These are phyloP conservation scores for Penicillium maclennaniae DNA, from an alignment of 495 filamentous ascomycete genomes.

Conservation along the genomic window DNA sequence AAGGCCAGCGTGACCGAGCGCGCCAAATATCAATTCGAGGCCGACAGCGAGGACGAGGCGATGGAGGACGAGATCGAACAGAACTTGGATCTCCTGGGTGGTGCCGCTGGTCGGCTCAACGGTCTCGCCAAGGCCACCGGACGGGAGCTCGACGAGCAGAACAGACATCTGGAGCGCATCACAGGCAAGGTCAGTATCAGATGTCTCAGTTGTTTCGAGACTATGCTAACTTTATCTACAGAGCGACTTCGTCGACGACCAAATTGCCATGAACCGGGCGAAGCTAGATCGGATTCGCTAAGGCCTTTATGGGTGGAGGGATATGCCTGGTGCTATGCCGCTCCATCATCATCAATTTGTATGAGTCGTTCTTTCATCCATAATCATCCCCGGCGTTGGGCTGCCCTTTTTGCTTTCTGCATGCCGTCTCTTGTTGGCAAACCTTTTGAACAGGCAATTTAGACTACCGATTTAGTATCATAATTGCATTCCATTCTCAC, in stretches of 20 bases:
- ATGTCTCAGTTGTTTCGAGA: neutral
- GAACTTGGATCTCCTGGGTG: conserved; percentile 57
- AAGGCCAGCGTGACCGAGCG: conserved; percentile 61
- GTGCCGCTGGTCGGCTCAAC: conserved; percentile 61
- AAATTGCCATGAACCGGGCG: conserved; percentile 64
- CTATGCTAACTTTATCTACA: conserved; percentile 32
- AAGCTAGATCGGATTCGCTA: conserved; percentile 60
- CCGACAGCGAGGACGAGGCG: conserved; percentile 69
- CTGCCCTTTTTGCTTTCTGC: conserved; percentile 6
- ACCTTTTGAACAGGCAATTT: conserved; percentile 13
- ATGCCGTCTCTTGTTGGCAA: neutral
- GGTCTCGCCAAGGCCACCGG: conserved; percentile 65
- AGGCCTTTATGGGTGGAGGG: conserved; percentile 9
- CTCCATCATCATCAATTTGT: conserved; percentile 16
- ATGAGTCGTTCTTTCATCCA: conserved; percentile 6
- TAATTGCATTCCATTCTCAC: conserved; percentile 3
- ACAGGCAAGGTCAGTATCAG: conserved; percentile 56
- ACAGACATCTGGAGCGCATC: conserved; percentile 69
- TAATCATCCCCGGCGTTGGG: conserved; percentile 25
- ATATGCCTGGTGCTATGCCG: conserved; percentile 36
- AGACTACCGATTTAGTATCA: conserved; percentile 21
- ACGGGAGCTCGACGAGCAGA: conserved; percentile 70
- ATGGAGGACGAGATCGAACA: conserved; percentile 72
- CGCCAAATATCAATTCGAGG: conserved; percentile 75
- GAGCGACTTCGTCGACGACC: conserved; percentile 69